phyloP scores from a whole-genome alignment of 2,329 filamentous ascomycete genomes.

The Orbilia quercus region DNA sequence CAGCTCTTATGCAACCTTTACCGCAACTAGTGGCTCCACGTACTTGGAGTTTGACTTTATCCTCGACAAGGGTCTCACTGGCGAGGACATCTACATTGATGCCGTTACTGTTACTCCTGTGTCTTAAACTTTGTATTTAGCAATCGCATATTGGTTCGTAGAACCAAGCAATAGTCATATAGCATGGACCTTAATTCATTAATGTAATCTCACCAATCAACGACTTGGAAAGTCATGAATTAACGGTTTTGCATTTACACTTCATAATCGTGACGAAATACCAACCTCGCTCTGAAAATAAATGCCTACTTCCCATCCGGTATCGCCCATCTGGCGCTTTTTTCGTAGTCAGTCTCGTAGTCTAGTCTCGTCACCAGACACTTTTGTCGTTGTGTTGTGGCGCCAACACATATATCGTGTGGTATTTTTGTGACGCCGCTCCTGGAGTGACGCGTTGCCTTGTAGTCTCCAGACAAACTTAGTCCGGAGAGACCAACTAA shows the following conservation, averaged over 20 bases:
- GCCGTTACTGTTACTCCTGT: constrained; percentile 8
- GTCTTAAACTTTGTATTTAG: constrained; percentile 5
- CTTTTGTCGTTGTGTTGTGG: too few relatives aligned
- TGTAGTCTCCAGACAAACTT: too few relatives aligned
- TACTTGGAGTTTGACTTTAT: constrained; percentile 16
- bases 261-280: not conserved
- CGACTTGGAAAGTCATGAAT: not conserved
- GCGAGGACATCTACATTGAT: constrained; percentile 11
- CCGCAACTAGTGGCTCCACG: not conserved
- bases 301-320: not conserved
- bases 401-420: too few relatives aligned
- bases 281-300: not conserved
- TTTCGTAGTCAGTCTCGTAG: too few relatives aligned
- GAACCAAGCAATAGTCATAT: not conserved
- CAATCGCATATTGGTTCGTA: not conserved
- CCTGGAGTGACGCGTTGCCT: too few relatives aligned
- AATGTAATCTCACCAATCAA: not conserved
- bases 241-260: not conserved
- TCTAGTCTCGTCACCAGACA: too few relatives aligned
- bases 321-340: too few relatives aligned
- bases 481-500: too few relatives aligned
- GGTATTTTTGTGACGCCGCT: too few relatives aligned
- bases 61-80: not conserved
- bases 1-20: not conserved
- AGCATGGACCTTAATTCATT: constrained; percentile 1